These are phyloP conservation scores for Naganishia onofrii DNA, from an alignment of 768 basidiomycete genomes.

Conservation along the genomic window DNA sequence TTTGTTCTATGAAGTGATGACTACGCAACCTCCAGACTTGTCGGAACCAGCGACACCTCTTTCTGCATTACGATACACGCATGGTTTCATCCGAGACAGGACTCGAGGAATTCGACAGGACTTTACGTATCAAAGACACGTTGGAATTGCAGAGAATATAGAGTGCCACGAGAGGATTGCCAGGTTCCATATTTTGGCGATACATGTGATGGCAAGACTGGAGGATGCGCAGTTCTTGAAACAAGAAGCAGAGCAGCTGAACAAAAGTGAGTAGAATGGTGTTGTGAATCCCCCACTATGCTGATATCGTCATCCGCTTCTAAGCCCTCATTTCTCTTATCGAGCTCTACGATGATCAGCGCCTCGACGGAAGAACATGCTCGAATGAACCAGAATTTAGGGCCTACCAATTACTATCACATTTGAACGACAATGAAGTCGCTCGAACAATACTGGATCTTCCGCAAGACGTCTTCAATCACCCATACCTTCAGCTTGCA, in stretches of 20 bases:
- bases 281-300: neutral
- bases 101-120: constrained; percentile 82
- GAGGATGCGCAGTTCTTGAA: constrained; percentile 59
- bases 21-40: constrained; percentile 57
- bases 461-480: constrained; percentile 62
- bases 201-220: constrained; percentile 59
- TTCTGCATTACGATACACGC: constrained; percentile 62
- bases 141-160: constrained; percentile 68
- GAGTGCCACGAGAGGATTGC: constrained; percentile 91
- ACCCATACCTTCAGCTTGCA: constrained; percentile 77
- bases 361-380: constrained; percentile 53
- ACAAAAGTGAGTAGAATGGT: constrained; percentile 69
- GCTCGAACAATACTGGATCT: constrained; percentile 62
- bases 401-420: constrained; percentile 88
- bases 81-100: constrained; percentile 86
- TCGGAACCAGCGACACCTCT: constrained; percentile 33
- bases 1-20: constrained; percentile 78
- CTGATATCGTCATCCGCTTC: neutral
- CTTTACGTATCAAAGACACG: constrained; percentile 86
- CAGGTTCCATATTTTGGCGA: constrained; percentile 82
- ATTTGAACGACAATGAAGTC: constrained; percentile 80
- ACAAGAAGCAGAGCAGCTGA: constrained; percentile 82
- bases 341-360: constrained; percentile 85
- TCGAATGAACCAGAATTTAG: constrained; percentile 92
- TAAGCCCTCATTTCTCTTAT: constrained; percentile 85